phyloP scores from a whole-genome alignment of 768 basidiomycete genomes.

The Suillus fuscotomentosus region DNA sequence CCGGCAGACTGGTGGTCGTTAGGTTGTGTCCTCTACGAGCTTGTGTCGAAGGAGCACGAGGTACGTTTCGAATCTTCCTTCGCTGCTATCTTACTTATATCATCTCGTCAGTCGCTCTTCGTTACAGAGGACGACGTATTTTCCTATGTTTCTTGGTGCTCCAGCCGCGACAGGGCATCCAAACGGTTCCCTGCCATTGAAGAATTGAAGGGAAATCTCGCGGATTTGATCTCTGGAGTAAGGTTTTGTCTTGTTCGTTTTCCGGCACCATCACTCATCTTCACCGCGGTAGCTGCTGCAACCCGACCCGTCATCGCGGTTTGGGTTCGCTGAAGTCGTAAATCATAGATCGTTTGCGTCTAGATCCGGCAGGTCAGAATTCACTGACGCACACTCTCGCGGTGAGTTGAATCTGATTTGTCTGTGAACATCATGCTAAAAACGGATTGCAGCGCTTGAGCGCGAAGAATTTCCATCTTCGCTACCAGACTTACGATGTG shows the following conservation, averaged over 20 bases:
- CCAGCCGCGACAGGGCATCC: neutral
- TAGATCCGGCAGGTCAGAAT: neutral
- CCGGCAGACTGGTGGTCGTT: neutral
- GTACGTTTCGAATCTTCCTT: neutral
- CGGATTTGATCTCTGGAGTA: neutral
- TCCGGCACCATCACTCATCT: neutral
- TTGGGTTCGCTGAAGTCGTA: neutral
- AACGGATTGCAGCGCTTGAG: neutral
- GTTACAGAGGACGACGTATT: neutral
- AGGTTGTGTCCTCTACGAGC: neutral
- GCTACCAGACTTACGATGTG: neutral
- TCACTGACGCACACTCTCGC: neutral
- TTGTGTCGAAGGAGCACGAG: neutral
- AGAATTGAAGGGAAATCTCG: neutral
- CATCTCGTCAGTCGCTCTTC: neutral
- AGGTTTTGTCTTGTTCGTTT: neutral
- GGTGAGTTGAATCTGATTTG: neutral
- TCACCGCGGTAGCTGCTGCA: neutral
- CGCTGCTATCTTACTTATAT: neutral
- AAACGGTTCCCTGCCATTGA: neutral
- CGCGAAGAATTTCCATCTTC: neutral
- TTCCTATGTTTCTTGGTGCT: neutral
- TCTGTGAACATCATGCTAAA: neutral
- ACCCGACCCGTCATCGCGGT: neutral
- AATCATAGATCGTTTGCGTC: neutral